phyloP scores from a whole-genome alignment of 169 alveolate genomes.

The Eimeria falciformis region DNA sequence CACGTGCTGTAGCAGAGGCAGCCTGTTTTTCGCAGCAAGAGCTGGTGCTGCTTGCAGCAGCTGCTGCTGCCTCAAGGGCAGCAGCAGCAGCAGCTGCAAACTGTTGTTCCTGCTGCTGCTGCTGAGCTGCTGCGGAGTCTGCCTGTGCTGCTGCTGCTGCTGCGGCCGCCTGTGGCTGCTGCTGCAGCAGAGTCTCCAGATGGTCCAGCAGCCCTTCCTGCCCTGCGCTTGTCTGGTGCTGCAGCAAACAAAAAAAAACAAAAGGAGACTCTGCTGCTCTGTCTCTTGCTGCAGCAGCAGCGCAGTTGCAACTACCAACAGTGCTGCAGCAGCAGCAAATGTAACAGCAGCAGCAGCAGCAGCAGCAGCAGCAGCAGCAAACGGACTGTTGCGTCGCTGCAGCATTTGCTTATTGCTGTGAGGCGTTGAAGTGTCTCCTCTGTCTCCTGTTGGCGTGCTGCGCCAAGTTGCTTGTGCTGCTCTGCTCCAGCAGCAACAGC shows the following conservation, averaged over 20 bases:
- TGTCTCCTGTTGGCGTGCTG: not conserved
- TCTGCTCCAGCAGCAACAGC: slow-evolving; percentile 33
- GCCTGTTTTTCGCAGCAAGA: not conserved
- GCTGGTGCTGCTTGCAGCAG: not conserved
- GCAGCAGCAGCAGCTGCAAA: not conserved
- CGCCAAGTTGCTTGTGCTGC: not conserved
- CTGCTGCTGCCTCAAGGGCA: slow-evolving; percentile 1
- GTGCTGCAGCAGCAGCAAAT: not conserved
- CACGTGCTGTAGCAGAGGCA: not conserved
- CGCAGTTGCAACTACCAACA: not conserved
- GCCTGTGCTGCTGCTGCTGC: not conserved
- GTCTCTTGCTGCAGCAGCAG: not conserved
- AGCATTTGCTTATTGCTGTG: not conserved
- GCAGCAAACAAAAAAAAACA: not conserved
- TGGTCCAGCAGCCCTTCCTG: not conserved
- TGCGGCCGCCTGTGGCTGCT: not conserved
- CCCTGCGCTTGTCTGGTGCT: not conserved
- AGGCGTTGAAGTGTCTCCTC: not conserved
- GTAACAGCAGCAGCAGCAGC: not conserved
- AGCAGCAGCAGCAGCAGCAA: not conserved
- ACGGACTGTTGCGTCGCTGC: not conserved
- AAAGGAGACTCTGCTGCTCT: not conserved
- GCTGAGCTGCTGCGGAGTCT: not conserved
- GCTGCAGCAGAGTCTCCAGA: not conserved
- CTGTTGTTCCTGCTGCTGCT: not conserved